A percentile compares a stretch with the other conserved stretches of the same genome.
Conservation (phyloP, 2,329 filamentous ascomycete genomes). For the Cladosporium velox region DNA sequence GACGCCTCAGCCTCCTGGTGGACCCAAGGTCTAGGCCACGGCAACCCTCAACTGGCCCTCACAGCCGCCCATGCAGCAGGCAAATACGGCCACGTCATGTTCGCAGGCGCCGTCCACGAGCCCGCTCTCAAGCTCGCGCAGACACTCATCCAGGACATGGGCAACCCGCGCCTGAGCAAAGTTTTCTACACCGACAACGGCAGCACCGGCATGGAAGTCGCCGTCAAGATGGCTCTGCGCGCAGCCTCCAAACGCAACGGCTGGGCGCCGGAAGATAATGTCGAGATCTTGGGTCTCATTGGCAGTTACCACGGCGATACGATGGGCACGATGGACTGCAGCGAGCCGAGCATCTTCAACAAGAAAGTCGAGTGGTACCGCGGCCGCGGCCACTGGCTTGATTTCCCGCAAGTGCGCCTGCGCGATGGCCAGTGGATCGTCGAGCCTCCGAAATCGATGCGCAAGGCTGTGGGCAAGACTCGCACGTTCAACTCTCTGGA, state of each 20-base stretch:
- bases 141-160: conserved; percentile 59
- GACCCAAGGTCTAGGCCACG: conserved; percentile 85
- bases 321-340: conserved; percentile 83
- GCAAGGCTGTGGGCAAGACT: conserved; percentile 10
- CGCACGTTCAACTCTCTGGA: conserved; percentile 37
- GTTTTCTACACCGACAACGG: conserved; percentile 86
- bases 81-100: conserved; percentile 86
- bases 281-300: conserved; percentile 69
- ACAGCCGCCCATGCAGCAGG: conserved; percentile 80
- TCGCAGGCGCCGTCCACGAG: conserved; percentile 76
- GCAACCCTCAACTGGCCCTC: conserved; percentile 69
- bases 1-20: conserved; percentile 89
- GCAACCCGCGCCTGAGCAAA: conserved; percentile 66
- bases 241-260: conserved; percentile 61
- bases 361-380: conserved; percentile 85
- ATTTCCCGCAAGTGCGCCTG: conserved; percentile 73
- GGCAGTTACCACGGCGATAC: conserved; percentile 87
- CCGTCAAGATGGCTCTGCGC: conserved; percentile 79
- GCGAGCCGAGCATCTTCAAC: conserved; percentile 76
- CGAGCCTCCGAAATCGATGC: conserved; percentile 50
- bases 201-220: conserved; percentile 81
- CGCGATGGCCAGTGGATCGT: conserved; percentile 67
- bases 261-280: conserved; percentile 57
- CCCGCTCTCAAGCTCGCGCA: conserved; percentile 72
- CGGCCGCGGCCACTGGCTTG: conserved; percentile 76